A percentile compares a stretch with the other conserved stretches of the same genome.
Conservation (phyloP, 345 rosid genomes). For the Gossypium stocksii region DNA sequence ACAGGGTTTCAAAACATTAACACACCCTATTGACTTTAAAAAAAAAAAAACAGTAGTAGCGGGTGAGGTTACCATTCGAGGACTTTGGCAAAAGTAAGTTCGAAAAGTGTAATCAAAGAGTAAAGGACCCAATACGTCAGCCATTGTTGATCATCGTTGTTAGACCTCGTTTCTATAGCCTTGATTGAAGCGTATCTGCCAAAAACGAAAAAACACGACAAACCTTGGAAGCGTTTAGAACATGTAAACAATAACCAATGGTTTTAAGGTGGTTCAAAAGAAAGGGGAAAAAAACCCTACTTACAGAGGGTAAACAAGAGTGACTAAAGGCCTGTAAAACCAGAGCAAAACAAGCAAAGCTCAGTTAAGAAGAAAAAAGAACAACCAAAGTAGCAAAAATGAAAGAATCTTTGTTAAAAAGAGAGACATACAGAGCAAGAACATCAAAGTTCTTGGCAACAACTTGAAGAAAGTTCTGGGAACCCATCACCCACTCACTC, state of each 20-base stretch:
- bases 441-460: conserved; percentile 72
- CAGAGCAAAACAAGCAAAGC: not conserved
- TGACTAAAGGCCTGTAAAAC: conserved; percentile 59
- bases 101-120: conserved; percentile 67
- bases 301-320: conserved; percentile 81
- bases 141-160: conserved; percentile 69
- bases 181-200: conserved; percentile 63
- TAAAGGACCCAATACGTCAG: conserved; percentile 87
- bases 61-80: conserved; percentile 42
- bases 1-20: too few species aligned
- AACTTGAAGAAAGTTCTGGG: conserved; percentile 57
- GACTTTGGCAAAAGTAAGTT: conserved; percentile 62
- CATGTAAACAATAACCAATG: not conserved
- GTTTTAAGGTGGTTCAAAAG: not conserved
- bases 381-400: not conserved
- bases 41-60: not conserved
- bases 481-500: conserved; percentile 33
- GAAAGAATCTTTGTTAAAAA: not conserved
- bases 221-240: not conserved
- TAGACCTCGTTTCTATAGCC: conserved; percentile 68
- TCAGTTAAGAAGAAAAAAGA: not conserved
- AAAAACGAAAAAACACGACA: conserved; percentile 5
- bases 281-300: conserved; percentile 16
- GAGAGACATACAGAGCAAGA: conserved; percentile 53
- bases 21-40: too few species aligned